phyloP scores from a whole-genome alignment of 192 early-diverging fungal genomes.

The Rhizophagus clarus region DNA sequence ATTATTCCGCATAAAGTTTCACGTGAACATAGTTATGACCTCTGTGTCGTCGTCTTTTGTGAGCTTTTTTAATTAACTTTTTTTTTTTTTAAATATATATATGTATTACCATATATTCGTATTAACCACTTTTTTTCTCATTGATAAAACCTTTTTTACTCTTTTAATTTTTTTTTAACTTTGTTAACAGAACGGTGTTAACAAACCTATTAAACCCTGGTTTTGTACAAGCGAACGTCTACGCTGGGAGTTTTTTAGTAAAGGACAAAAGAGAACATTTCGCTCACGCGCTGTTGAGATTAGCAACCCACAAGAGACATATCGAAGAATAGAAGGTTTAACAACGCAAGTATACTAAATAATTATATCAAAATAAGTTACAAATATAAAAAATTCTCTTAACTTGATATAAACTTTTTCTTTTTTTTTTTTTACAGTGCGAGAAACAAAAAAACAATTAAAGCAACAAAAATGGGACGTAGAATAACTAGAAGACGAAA shows the following conservation, averaged over 20 bases:
- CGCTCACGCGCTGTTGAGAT: not conserved
- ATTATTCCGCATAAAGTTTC: slow-evolving; percentile 5
- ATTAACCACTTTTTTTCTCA: not conserved
- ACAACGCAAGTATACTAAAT: not conserved
- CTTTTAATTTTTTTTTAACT: not conserved
- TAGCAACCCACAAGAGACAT: not conserved
- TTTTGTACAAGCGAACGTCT: slow-evolving; percentile 8
- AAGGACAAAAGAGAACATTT: not conserved
- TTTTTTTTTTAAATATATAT: no score
- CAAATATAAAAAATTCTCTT: no score
- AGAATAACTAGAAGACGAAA: not conserved
- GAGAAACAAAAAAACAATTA: not conserved
- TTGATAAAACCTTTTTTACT: slow-evolving; percentile 4
- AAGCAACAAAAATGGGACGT: not conserved
- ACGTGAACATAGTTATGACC: slow-evolving; percentile 17
- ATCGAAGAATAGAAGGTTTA: not conserved
- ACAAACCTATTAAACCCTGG: not conserved
- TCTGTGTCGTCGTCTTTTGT: slow-evolving; percentile 17
- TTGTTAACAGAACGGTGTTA: slow-evolving; percentile 1
- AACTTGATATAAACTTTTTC: not conserved
- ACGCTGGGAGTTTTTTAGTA: not conserved
- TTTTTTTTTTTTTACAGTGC: not conserved
- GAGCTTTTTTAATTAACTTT: no score
- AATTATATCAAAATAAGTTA: no score
- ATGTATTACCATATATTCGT: no score